Evolutionary conservation across 2,329 filamentous ascomycete genomes (phyloP).

Genomic region (Colletotrichum sp.): DNA sequence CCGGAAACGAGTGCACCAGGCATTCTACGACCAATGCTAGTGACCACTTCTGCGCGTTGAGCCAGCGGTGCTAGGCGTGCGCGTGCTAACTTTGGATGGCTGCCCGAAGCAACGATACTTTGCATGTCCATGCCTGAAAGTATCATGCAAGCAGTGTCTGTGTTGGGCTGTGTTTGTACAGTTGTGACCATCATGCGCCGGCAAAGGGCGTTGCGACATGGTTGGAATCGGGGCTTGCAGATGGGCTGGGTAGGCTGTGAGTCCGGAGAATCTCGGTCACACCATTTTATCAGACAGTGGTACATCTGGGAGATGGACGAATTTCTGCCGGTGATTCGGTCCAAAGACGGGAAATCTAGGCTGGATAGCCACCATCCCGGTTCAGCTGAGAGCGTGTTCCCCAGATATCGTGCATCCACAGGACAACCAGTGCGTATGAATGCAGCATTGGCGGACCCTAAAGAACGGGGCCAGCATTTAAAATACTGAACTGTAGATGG

Average conservation of each 20-base stretch:
- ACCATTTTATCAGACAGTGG: neutral
- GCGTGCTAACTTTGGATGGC: neutral
- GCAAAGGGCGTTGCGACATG: neutral
- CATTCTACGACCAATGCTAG: neutral
- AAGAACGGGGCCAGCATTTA: neutral
- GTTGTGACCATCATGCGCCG: neutral
- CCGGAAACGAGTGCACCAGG: neutral
- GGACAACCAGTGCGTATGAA: neutral
- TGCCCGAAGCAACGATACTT: neutral
- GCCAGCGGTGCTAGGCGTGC: neutral
- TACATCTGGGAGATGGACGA: neutral
- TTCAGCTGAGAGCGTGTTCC: neutral
- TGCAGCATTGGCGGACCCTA: neutral
- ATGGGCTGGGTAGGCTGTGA: neutral
- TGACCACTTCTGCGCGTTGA: neutral
- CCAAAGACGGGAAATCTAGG: neutral
- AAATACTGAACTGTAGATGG: neutral
- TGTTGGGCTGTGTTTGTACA: neutral
- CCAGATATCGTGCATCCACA: neutral
- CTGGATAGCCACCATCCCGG: neutral
- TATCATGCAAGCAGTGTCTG: neutral
- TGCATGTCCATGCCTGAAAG: neutral
- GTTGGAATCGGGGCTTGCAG: neutral
- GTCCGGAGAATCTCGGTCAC: neutral
- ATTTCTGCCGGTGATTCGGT: neutral